phyloP scores from a whole-genome alignment of 2,329 filamentous ascomycete species.

The Torrubiella hemipterigena region DNA sequence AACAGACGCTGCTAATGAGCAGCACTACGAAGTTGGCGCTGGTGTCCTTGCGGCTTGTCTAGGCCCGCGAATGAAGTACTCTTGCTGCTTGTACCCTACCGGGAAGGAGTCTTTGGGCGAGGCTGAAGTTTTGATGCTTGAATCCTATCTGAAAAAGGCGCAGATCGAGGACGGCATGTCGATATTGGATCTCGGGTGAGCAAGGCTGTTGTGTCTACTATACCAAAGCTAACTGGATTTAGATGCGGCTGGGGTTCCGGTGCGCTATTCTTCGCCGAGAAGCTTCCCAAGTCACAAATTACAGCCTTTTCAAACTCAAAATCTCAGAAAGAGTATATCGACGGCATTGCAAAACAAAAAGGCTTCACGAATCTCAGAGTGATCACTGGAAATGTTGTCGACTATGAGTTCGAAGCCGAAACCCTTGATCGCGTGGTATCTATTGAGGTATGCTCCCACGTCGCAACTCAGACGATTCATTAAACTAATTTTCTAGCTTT shows the following conservation, averaged over 20 bases:
- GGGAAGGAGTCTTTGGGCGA: constrained; percentile 51
- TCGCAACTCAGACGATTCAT: neutral
- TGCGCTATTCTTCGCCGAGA: constrained; percentile 51
- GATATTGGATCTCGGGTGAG: constrained; percentile 50
- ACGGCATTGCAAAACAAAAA: constrained; percentile 40
- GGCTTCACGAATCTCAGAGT: constrained; percentile 48
- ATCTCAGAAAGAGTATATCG: constrained; percentile 57
- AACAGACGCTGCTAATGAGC: constrained; percentile 51
- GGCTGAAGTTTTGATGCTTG: constrained; percentile 56
- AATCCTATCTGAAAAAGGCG: constrained; percentile 48
- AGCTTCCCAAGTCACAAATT: constrained; percentile 47
- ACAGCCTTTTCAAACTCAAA: constrained; percentile 58
- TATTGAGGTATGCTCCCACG: constrained; percentile 32
- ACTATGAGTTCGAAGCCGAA: constrained; percentile 47
- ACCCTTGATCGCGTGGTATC: constrained; percentile 54
- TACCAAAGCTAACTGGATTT: too few relatives aligned
- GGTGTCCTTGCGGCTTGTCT: constrained; percentile 48
- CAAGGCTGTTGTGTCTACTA: constrained; percentile 3
- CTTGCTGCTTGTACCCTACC: constrained; percentile 51
- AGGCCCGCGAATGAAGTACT: constrained; percentile 63
- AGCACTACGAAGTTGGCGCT: constrained; percentile 64
- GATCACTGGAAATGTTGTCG: constrained; percentile 54
- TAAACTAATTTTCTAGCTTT: constrained; percentile 35
- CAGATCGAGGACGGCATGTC: constrained; percentile 46
- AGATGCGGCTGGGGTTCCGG: constrained; percentile 60